These are phyloP conservation scores for Schizosaccharomyces cryophilus DNA, from an alignment of 805 yeast species.

Conservation along the genomic window DNA sequence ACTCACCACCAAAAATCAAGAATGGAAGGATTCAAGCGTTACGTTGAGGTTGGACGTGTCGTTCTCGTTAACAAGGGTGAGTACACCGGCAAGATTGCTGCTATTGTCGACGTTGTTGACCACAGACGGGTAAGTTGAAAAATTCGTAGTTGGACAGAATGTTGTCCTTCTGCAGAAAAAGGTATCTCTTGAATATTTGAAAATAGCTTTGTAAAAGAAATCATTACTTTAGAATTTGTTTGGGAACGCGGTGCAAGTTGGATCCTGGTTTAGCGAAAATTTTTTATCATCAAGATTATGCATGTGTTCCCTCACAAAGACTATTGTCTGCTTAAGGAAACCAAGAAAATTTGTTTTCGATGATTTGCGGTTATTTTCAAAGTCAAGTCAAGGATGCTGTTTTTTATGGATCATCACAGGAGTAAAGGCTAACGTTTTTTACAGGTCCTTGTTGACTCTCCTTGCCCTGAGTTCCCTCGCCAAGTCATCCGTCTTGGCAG, in stretches of 20 bases:
- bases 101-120: conserved; percentile 95
- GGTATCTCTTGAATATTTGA: too few relatives aligned
- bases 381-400: too few relatives aligned
- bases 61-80: conserved; percentile 52
- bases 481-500: conserved; percentile 72
- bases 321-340: too few relatives aligned
- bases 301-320: too few relatives aligned
- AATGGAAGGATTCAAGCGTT: conserved; percentile 3
- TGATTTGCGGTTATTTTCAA: too few relatives aligned
- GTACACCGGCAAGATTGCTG: conserved; percentile 61
- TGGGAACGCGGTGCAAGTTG: too few relatives aligned
- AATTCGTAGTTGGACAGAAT: too few relatives aligned
- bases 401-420: too few relatives aligned
- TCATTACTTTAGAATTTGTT: neutral
- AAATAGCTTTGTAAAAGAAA: neutral
- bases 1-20: neutral
- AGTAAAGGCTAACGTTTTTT: neutral
- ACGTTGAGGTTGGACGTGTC: conserved; percentile 30
- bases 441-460: conserved; percentile 63
- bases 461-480: conserved; percentile 67
- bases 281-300: too few relatives aligned
- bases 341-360: too few relatives aligned
- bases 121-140: conserved; percentile 21
- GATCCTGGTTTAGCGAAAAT: too few relatives aligned
- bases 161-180: too few relatives aligned